phyloP scores from a whole-genome alignment of 371 early-diverging fungal species.

The Haplosporangium sp. region DNA sequence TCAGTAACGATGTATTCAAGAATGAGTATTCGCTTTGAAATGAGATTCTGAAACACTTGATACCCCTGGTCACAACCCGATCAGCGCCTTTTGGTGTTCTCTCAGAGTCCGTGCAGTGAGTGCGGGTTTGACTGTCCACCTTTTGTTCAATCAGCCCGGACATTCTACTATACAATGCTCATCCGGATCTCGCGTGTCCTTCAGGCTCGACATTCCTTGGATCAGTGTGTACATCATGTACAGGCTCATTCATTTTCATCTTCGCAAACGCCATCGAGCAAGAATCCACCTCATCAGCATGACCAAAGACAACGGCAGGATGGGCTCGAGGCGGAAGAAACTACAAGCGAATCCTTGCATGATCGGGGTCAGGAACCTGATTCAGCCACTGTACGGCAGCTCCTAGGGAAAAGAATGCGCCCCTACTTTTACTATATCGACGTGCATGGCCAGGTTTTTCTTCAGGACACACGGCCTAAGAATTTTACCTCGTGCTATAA shows the following conservation, averaged over 20 bases:
- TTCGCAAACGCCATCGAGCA: too few species aligned
- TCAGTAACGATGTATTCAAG: not conserved
- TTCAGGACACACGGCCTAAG: constrained; percentile 46
- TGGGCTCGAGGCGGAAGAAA: not conserved
- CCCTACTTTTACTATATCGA: constrained; percentile 53
- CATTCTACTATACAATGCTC: not conserved
- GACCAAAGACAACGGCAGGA: not conserved
- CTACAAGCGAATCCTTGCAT: constrained; percentile 13
- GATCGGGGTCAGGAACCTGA: constrained; percentile 34
- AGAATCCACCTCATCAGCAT: not conserved
- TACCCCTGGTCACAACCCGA: too few species aligned
- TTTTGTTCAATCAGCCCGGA: not conserved
- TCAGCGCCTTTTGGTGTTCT: too few species aligned
- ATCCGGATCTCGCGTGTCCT: not conserved
- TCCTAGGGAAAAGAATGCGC: constrained; percentile 23
- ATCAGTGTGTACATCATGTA: not conserved
- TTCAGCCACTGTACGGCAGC: not conserved
- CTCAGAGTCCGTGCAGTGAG: not conserved
- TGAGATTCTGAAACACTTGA: too few species aligned
- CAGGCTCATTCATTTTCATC: too few species aligned
- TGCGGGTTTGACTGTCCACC: not conserved
- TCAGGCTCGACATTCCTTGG: not conserved
- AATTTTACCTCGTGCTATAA: constrained; percentile 50
- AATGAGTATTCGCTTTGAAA: not conserved
- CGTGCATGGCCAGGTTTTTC: constrained; percentile 50